Base-by-base conservation (phyloP, 208 protist species). In the Crithidia brevicula region DNA sequence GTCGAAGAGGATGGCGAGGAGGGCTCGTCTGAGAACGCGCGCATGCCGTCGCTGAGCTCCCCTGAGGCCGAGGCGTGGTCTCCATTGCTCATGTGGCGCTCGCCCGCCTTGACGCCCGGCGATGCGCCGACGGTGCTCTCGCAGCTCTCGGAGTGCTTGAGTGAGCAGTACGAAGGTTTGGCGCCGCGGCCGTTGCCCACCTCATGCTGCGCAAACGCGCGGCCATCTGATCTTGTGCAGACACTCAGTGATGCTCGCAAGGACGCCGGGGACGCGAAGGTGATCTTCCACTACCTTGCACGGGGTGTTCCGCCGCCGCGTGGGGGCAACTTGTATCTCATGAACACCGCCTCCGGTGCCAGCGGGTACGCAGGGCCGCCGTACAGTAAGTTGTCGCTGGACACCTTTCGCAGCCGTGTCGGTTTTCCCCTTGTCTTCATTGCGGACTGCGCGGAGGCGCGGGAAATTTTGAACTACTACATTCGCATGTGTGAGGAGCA, bases 271-370 rank as follows among this genome's bases (percentile, higher is more conserved):
- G 75, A 79, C 16, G 71, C 74, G 1, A 93, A 91, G 61, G 83
- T 96, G 16, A 83, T 96, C 43, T 81, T 93, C 23, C 91, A 96
- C 68, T 96, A 96, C 73, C 80, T 81, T 20, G 83, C 85, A 4
- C 82, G 86, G 52, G 91, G 88, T 1, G 76, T 93, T 52, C 86
- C 84, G 25, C 63, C 74, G 28, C 86, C 85, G 40, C 74, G 72
- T 27, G 61, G 65, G 20, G 84, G 85, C 13, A 80, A 70, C n/a
- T 23, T 93, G 11, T 90, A 72, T 49, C 71, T 94, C 22, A 31
- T 78, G 57, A 77, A 83, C 62, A 54, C 58, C 18, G 58, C 42
- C 42, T 61, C 72, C 23, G 68, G 53, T 30, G 62, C 53, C 18
- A 33, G 60, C 38, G 70, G 63, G 13, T 76, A 66, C 56, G 65